Percentiles rank a stretch among this genome's conserved stretches.
Conservation (phyloP, 768 basidiomycete species). For the Tephrocybe rancida region DNA sequence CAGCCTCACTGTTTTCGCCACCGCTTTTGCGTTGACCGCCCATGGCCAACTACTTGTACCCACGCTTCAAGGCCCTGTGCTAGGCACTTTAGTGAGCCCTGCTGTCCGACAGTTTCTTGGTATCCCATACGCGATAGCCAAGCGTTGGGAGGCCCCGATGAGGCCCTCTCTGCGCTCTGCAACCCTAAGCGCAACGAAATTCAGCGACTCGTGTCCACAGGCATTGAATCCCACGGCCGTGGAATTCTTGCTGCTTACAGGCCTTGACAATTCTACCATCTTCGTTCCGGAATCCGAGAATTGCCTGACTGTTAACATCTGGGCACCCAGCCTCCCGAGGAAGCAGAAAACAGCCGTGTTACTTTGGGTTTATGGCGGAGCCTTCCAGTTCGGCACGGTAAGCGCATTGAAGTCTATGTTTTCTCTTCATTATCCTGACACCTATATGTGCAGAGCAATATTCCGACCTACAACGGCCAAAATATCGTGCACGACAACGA, state of each 20-base stretch:
- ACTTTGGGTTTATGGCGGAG: constrained; percentile 42
- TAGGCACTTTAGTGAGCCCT: constrained; percentile 26
- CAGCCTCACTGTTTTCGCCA: background rate
- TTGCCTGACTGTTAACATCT: constrained; percentile 40
- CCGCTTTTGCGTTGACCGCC: background rate
- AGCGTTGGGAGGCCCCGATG: constrained; percentile 34
- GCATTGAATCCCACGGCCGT: constrained; percentile 19
- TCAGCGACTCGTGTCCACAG: constrained; percentile 34
- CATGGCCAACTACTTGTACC: constrained; percentile 20
- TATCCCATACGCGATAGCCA: constrained; percentile 34
- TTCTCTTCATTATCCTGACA: too few relatives aligned
- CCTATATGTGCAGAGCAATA: constrained; percentile 27
- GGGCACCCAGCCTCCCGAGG: constrained; percentile 32
- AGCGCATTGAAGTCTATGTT: background rate
- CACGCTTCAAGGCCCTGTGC: constrained; percentile 33
- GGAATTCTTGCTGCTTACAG: constrained; percentile 27
- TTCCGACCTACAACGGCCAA: constrained; percentile 30
- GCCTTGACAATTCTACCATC: constrained; percentile 21
- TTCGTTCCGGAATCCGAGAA: constrained; percentile 34
- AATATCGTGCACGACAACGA: constrained; percentile 36
- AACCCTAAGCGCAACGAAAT: constrained; percentile 28
- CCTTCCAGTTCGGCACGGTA: constrained; percentile 38
- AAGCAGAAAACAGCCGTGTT: constrained; percentile 38
- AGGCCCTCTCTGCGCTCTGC: constrained; percentile 21
- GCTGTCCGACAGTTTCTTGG: constrained; percentile 38